A percentile compares a stretch with the other conserved stretches of the same genome.
Conservation (phyloP, 2,329 filamentous ascomycete genomes). For the Fusarium sp. region DNA sequence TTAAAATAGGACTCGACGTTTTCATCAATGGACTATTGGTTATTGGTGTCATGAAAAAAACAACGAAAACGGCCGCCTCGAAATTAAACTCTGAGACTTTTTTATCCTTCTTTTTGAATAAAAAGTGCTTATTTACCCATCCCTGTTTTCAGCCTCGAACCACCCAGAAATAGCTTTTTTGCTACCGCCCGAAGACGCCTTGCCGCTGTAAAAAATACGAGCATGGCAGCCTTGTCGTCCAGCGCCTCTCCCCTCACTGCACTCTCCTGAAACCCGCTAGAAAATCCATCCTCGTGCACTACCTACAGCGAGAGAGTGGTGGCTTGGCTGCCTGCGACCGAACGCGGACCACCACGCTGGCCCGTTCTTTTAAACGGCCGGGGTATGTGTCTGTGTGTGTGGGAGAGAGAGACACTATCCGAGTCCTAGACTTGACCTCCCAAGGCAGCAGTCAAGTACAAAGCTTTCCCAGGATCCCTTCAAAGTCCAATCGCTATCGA, state of each 20-base stretch:
- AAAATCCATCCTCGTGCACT: conserved; percentile 11
- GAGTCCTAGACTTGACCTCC: conserved; percentile 8
- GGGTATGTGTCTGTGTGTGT: neutral
- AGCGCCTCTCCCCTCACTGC: conserved; percentile 11
- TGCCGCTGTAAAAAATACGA: neutral
- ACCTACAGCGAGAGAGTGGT: conserved; percentile 12
- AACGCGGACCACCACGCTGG: conserved; percentile 26
- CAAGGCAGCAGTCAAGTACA: conserved; percentile 44
- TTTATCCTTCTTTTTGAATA: neutral
- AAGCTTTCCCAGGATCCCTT: conserved; percentile 26
- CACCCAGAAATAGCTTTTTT: neutral
- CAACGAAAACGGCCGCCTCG: neutral
- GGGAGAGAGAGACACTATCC: conserved; percentile 7
- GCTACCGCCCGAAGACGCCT: neutral
- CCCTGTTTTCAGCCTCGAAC: neutral
- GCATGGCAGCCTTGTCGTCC: conserved; percentile 5
- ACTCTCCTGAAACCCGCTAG: conserved; percentile 36
- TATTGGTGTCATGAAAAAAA: neutral
- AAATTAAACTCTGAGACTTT: neutral
- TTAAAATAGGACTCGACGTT: neutral
- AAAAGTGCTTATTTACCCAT: neutral
- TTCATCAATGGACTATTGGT: neutral
- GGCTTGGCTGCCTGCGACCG: conserved; percentile 28
- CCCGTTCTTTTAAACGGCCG: conserved; percentile 21
- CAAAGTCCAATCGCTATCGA: neutral